Conservation (phyloP, 1,284 basidiomycete species). For the Taiwanofungus camphoratus region DNA sequence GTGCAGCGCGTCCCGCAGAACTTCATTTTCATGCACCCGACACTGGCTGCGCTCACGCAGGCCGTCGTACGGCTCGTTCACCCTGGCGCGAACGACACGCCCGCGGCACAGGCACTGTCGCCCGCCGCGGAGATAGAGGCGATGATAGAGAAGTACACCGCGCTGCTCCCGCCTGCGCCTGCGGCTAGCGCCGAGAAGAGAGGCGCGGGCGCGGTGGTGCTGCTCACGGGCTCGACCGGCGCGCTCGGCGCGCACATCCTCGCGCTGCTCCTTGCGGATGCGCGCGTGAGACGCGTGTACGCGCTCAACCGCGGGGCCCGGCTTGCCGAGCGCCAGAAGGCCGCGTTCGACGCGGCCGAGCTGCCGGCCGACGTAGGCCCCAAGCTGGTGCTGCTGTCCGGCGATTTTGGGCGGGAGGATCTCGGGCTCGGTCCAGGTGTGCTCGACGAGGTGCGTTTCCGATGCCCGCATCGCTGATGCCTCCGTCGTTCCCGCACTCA, state of each 20-base stretch:
- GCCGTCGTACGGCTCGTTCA: slow-evolving; percentile 17
- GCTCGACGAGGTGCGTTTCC: slow-evolving; percentile 26
- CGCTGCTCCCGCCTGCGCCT: slow-evolving; percentile 8
- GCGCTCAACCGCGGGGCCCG: slow-evolving; percentile 28
- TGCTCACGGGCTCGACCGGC: slow-evolving; percentile 34
- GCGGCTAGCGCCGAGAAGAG: not conserved
- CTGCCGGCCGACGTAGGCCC: slow-evolving; percentile 23
- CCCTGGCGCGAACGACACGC: slow-evolving; percentile 2
- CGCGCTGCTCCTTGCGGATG: slow-evolving; percentile 17
- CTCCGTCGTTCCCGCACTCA: not conserved
- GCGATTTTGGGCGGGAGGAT: slow-evolving; percentile 22
- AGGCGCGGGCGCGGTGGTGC: slow-evolving; percentile 18
- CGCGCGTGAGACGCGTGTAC: slow-evolving; percentile 22
- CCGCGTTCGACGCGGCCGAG: slow-evolving; percentile 26
- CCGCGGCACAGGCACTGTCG: not conserved
- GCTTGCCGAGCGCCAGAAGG: slow-evolving; percentile 26
- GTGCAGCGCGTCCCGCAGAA: slow-evolving; percentile 21
- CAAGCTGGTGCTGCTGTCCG: slow-evolving; percentile 32
- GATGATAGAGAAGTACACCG: slow-evolving; percentile 28
- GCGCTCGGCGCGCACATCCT: slow-evolving; percentile 28
- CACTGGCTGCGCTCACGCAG: slow-evolving; percentile 25
- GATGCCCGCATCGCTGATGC: not conserved
- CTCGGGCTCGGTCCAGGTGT: slow-evolving; percentile 25
- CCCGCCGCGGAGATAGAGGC: slow-evolving; percentile 23
- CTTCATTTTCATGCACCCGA: slow-evolving; percentile 33